phyloP scores from a whole-genome alignment of 1,284 basidiomycete species.

The Trichosporon sp. region DNA sequence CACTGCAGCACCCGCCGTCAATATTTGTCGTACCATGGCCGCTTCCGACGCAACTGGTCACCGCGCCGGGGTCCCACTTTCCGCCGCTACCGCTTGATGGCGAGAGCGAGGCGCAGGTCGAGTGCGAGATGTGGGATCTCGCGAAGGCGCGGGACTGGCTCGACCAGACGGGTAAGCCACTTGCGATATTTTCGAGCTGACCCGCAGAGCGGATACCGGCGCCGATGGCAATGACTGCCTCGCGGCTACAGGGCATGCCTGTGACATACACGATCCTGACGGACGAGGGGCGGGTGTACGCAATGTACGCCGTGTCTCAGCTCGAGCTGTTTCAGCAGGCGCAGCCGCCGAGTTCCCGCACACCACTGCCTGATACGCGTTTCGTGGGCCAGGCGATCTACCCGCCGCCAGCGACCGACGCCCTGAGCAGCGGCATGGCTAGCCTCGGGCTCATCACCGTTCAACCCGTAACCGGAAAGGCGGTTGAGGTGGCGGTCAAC shows the following conservation, averaged over 20 bases:
- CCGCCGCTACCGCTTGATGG: slow-evolving; percentile 43
- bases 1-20: slow-evolving; percentile 37
- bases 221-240: slow-evolving; percentile 22
- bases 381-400: not conserved
- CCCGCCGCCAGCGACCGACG: not conserved
- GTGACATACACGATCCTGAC: slow-evolving; percentile 43
- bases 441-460: slow-evolving; percentile 3
- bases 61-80: slow-evolving; percentile 33
- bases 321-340: slow-evolving; percentile 10
- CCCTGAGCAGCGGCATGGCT: slow-evolving; percentile 7
- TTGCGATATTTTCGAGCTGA: not conserved
- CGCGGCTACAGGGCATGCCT: slow-evolving; percentile 30
- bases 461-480: slow-evolving; percentile 54
- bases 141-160: slow-evolving; percentile 30
- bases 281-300: slow-evolving; percentile 49
- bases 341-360: not conserved
- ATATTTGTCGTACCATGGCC: slow-evolving; percentile 40
- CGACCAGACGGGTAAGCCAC: slow-evolving; percentile 19
- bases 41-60: slow-evolving; percentile 30
- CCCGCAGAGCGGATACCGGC: slow-evolving; percentile 16
- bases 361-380: not conserved
- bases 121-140: slow-evolving; percentile 44
- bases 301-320: slow-evolving; percentile 33
- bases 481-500: slow-evolving; percentile 64
- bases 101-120: slow-evolving; percentile 40